phyloP scores from a whole-genome alignment of 257 asterid species.

The Plectranthus barbatus region DNA sequence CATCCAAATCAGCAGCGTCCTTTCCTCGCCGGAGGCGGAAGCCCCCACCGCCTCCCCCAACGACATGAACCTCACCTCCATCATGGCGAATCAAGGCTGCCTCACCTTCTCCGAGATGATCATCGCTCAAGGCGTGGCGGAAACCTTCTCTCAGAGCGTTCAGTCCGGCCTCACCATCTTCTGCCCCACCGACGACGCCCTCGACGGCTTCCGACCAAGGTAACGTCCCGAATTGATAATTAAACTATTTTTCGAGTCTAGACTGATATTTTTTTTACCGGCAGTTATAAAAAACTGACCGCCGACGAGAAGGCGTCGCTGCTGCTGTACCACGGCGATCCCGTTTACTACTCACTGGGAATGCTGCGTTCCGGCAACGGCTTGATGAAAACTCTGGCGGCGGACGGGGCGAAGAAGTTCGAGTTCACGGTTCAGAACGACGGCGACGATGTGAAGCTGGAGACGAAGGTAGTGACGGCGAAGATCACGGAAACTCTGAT shows the following conservation, averaged over 20 bases:
- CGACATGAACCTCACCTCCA: conserved; percentile 49
- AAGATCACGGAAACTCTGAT: conserved; percentile 64
- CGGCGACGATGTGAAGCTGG: conserved; percentile 53
- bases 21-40: conserved; percentile 78
- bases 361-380: conserved; percentile 77
- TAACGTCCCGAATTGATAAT: background rate
- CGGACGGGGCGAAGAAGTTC: conserved; percentile 71
- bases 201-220: conserved; percentile 49
- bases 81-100: conserved; percentile 79
- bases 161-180: conserved; percentile 67
- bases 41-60: conserved; percentile 61
- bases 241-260: background rate
- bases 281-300: conserved; percentile 51
- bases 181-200: conserved; percentile 69
- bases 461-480: conserved; percentile 66
- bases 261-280: no score
- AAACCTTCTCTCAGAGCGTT: conserved; percentile 31
- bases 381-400: conserved; percentile 65
- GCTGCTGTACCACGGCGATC: conserved; percentile 61
- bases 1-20: conserved; percentile 52
- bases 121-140: conserved; percentile 37
- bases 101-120: conserved; percentile 58
- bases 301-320: conserved; percentile 38
- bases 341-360: conserved; percentile 60
- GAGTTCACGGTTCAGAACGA: no score